Evolutionary conservation across 2,329 filamentous ascomycete genomes (phyloP).

Genomic region (Aspergillus felis): DNA sequence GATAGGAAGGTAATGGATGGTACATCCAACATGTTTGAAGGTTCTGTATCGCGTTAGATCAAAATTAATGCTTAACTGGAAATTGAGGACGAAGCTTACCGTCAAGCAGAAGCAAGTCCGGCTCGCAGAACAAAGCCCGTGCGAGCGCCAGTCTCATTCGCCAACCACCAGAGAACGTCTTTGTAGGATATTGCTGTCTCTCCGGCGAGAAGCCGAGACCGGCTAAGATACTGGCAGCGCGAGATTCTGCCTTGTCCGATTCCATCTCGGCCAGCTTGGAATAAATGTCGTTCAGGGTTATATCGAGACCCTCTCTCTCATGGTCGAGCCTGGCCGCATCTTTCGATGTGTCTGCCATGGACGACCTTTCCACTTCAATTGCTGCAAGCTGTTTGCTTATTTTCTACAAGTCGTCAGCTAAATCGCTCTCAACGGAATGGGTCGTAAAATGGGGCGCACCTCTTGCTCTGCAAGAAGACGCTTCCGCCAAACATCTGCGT

Average conservation of each 20-base stretch:
- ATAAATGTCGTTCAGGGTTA: slow-evolving; percentile 87
- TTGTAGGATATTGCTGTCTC: slow-evolving; percentile 86
- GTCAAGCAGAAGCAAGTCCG: slow-evolving; percentile 90
- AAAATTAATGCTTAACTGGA: background rate
- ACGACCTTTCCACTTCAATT: slow-evolving; percentile 72
- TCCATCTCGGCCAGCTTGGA: slow-evolving; percentile 95
- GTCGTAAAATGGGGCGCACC: slow-evolving; percentile 45
- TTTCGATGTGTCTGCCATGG: slow-evolving; percentile 84
- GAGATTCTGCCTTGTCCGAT: slow-evolving; percentile 93
- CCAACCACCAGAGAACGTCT: slow-evolving; percentile 99
- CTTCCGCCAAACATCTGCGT: slow-evolving; percentile 98
- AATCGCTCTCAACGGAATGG: background rate
- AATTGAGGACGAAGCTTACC: slow-evolving; percentile 29
- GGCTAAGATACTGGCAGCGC: slow-evolving; percentile 91
- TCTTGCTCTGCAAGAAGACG: slow-evolving; percentile 85
- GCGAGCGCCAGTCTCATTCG: slow-evolving; percentile 95
- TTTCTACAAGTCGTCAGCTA: slow-evolving; percentile 48
- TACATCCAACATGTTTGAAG: slow-evolving; percentile 99
- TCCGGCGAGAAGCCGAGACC: slow-evolving; percentile 95
- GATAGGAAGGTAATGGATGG: slow-evolving; percentile 98
- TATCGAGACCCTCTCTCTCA: slow-evolving; percentile 85
- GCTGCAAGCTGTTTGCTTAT: slow-evolving; percentile 70
- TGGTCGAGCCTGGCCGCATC: slow-evolving; percentile 82
- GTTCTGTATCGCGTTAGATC: slow-evolving; percentile 55
- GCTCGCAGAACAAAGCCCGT: slow-evolving; percentile 94